Base-by-base conservation (phyloP, 805 yeast genomes). In the Candida hispaniensis region DNA sequence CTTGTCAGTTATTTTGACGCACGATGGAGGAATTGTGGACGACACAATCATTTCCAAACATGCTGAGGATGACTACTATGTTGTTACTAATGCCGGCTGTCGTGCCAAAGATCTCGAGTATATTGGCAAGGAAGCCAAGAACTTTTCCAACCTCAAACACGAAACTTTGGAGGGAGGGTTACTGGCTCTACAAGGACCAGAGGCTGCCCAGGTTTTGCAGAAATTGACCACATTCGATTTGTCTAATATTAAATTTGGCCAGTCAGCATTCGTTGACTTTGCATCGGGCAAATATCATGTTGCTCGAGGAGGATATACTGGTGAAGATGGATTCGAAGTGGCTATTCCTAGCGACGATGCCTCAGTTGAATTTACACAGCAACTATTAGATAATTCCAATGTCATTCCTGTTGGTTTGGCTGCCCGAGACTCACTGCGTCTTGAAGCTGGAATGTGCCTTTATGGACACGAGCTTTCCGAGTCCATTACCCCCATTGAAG, bases 371-470 rank as follows among this genome's bases (percentile, higher is more conserved):
- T 72, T 91, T 46, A 73, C 91, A 26, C 59, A 68, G 40, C 63
- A 69, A 5, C 58, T 83, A 33, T 56, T 81, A 26, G 66, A 68
- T 23, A 73, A 51, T 39, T 68, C 67, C 3, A 54, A 61, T 8
- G 81, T 83, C 30, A 73, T 71, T 54, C 94, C 95, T 22, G 81
- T 85, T 47, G 98, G 98, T 4, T 71, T 91, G 34, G 98, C 97
- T n/a, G 97, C 98, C 2, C 75, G 98, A 58, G 98, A 91, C 56
- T 81, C 96, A 7, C 66, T 91, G 46, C 73, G 98, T 51, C 63
- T 91, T 34, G 98, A 91, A 62, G 98, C 98, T 4, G 98, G 98
- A 18, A 81, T 91, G 95, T 91, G 98, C 59, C 66, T 91, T 38
- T 91, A 91, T 50, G 98, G 98, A 2, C 79, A 85, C 54, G 98